Evolutionary conservation across 495 filamentous ascomycete genomes (phyloP).

Genomic region (Aspergillus heteromorphus): DNA sequence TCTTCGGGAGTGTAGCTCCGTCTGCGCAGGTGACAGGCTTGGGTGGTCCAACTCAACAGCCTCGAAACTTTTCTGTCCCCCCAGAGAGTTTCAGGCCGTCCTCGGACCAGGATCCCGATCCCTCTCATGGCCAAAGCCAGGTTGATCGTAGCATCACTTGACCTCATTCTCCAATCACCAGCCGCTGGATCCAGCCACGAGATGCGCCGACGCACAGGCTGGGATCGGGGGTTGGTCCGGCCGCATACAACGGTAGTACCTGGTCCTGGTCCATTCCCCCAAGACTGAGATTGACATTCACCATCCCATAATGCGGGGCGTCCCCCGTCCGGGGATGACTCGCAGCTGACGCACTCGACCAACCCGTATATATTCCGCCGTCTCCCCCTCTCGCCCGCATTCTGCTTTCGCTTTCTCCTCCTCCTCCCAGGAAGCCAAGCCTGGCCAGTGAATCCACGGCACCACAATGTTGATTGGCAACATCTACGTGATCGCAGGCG

Average conservation of each 20-base stretch:
- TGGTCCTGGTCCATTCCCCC: neutral
- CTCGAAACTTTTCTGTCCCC: neutral
- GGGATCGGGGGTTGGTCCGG: neutral
- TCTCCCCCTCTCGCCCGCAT: neutral
- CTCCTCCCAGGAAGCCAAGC: neutral
- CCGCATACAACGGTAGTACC: neutral
- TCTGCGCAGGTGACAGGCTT: neutral
- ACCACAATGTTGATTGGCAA: constrained; percentile 49
- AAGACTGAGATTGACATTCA: too few relatives aligned
- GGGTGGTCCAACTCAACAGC: neutral
- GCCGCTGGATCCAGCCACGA: neutral
- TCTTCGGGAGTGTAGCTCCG: neutral
- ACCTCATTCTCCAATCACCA: neutral
- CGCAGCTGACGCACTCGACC: neutral
- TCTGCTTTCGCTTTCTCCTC: neutral
- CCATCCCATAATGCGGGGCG: neutral
- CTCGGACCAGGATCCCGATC: constrained; percentile 1
- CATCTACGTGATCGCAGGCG: constrained; percentile 69
- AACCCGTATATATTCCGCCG: neutral
- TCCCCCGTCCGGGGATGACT: neutral
- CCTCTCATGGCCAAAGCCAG: neutral
- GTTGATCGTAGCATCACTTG: neutral
- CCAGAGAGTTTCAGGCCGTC: neutral
- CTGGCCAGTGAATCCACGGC: too few relatives aligned
- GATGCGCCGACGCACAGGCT: neutral